A percentile compares a stretch with the other conserved stretches of the same genome.
Conservation (phyloP, 306 rosid genomes). For the Fragaria vesca region DNA sequence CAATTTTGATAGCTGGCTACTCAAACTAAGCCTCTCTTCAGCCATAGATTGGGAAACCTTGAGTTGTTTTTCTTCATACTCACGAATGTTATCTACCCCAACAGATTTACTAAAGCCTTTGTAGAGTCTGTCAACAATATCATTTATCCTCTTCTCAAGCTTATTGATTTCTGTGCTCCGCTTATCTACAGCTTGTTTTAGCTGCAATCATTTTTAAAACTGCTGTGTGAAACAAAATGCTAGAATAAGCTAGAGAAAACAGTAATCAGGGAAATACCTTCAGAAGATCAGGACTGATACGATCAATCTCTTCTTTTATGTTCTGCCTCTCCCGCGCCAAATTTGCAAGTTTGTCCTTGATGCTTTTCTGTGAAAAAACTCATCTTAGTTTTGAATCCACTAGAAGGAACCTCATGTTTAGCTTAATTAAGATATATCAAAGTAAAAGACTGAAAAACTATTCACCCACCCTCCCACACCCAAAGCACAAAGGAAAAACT, state of each 20-base stretch:
- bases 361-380: constrained; percentile 62
- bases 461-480: background rate
- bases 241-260: constrained; percentile 7
- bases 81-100: constrained; percentile 97
- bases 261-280: constrained; percentile 51
- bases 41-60: constrained; percentile 77
- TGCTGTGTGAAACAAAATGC: constrained; percentile 15
- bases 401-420: constrained; percentile 1
- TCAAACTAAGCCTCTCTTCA: constrained; percentile 91
- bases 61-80: constrained; percentile 95
- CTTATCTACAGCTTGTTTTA: constrained; percentile 56
- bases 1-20: constrained; percentile 84
- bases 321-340: constrained; percentile 62
- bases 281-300: constrained; percentile 70
- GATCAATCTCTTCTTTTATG: constrained; percentile 72
- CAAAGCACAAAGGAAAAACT: background rate
- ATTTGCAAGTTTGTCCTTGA: constrained; percentile 76
- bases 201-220: constrained; percentile 43
- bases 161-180: constrained; percentile 58
- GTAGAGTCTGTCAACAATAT: constrained; percentile 82
- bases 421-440: background rate
- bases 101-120: constrained; percentile 82
- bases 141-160: constrained; percentile 88
- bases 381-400: constrained; percentile 23
- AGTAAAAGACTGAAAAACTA: background rate